These are phyloP conservation scores for Rubia balearica DNA, from an alignment of 305 asterid genomes.

Conservation along the genomic window DNA sequence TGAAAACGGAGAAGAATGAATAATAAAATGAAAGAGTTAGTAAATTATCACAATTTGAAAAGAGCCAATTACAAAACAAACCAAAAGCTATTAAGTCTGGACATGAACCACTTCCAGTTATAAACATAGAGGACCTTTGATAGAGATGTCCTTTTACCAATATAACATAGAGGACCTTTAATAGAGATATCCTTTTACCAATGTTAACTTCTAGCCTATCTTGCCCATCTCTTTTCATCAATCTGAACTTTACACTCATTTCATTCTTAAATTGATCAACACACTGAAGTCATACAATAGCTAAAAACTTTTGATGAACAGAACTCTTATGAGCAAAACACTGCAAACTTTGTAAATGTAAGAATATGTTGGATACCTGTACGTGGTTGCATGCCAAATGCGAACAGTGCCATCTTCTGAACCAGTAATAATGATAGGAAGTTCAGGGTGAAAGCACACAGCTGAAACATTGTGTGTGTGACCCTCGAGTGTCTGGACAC, in stretches of 20 bases:
- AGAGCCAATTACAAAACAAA: not conserved
- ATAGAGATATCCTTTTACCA: not conserved
- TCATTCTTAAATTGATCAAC: not conserved
- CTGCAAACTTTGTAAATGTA: conserved; percentile 14
- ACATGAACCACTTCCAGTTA: not conserved
- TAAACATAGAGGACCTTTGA: not conserved
- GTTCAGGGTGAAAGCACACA: conserved; percentile 97
- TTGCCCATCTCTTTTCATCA: not conserved
- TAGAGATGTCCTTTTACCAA: not conserved
- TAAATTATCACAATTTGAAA: not conserved
- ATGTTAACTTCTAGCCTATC: not conserved
- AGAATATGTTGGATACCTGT: conserved; percentile 42
- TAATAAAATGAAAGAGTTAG: not conserved
- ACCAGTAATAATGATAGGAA: conserved; percentile 93
- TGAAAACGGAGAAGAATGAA: not conserved
- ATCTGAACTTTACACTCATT: not conserved
- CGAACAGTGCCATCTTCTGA: conserved; percentile 99
- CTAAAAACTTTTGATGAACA: not conserved
- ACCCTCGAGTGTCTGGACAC: conserved; percentile 96
- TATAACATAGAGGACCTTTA: not conserved
- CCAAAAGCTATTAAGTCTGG: not conserved
- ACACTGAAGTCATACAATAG: not conserved
- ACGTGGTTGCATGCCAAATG: conserved; percentile 96
- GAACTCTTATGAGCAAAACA: too few relatives aligned
- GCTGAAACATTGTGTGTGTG: conserved; percentile 98